Base-by-base conservation (phyloP, 1,284 basidiomycete genomes). In the Melampsora larici-populina region DNA sequence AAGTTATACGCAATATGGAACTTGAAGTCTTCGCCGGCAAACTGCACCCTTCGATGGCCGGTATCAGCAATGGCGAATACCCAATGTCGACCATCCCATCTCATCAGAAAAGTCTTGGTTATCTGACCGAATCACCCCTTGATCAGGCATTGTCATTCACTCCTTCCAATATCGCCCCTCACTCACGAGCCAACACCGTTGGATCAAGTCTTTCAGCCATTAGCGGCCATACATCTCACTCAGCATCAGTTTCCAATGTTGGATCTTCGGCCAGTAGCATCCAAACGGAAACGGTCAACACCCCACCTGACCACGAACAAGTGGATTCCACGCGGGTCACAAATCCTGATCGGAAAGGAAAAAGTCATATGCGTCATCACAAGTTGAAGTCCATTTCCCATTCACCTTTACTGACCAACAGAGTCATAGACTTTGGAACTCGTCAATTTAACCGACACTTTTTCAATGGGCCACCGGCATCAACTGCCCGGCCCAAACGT, bases 241-340 rank as follows among this genome's bases (percentile, higher is more conserved):
- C 55, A 58, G 55, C 55, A n/a, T 58, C 55, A 58, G 21, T 58
- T 17, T 58, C 55, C 55, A 58, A 58, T 29, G 26, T 58, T 24
- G 55, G 26, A 58, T 58, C 55, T n/a, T 29, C 26, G 18, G 21
- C 55, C 2, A 58, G 55, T 58, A 58, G 55, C n/a, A n/a, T n/a
- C 55, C 55, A 29, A n/a, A n/a, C 8, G 7, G 55, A 58, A n/a
- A 58, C 55, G 5, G 18, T 58, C n/a, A 58, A 7, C n/a, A 58
- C 26, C n/a, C 21, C 55, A 3, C 26, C 55, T n/a, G 55, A n/a
- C 18, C 18, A 24, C 6, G 55, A 7, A 2, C 55, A 58, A 29
- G 43, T 43, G 43, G 15, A 43, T 13, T 11, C 43, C 43, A 43
- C 43, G 13, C 43, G 43, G 43, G 43, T 43, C 2, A 43, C 55